phyloP scores from a whole-genome alignment of 768 basidiomycete genomes.

The Tephrocybe sp. region DNA sequence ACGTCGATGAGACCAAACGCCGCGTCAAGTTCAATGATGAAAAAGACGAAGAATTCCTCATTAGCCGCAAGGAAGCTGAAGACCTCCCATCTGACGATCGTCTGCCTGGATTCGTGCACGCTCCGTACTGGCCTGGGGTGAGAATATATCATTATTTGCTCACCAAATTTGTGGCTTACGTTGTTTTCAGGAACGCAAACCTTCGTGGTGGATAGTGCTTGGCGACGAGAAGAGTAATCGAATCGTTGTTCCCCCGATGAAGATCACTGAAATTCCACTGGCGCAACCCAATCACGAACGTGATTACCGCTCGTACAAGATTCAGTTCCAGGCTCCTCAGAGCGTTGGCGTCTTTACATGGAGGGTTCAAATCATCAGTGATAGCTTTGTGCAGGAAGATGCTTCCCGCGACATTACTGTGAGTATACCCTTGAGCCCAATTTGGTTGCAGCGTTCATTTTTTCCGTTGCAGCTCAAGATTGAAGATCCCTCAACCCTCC shows the following conservation, averaged over 20 bases:
- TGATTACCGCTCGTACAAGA: slow-evolving; percentile 80
- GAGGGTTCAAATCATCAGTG: slow-evolving; percentile 82
- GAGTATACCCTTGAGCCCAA: slow-evolving; percentile 23
- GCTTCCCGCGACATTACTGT: slow-evolving; percentile 68
- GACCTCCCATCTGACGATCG: slow-evolving; percentile 42
- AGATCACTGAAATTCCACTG: slow-evolving; percentile 77
- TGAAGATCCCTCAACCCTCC: slow-evolving; percentile 62
- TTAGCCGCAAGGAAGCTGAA: slow-evolving; percentile 58
- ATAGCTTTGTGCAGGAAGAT: slow-evolving; percentile 87
- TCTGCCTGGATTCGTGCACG: slow-evolving; percentile 71
- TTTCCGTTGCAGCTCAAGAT: slow-evolving; percentile 65
- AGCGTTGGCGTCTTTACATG: slow-evolving; percentile 83
- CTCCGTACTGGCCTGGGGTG: slow-evolving; percentile 90
- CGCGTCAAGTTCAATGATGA: slow-evolving; percentile 49
- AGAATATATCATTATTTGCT: slow-evolving; percentile 23
- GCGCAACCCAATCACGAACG: slow-evolving; percentile 43
- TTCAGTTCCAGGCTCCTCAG: slow-evolving; percentile 94
- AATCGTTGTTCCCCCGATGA: slow-evolving; percentile 84
- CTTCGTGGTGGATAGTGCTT: slow-evolving; percentile 89
- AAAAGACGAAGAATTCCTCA: slow-evolving; percentile 70
- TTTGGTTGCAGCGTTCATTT: slow-evolving; percentile 10
- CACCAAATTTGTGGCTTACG: not conserved
- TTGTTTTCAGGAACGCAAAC: slow-evolving; percentile 69
- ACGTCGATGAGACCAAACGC: slow-evolving; percentile 45
- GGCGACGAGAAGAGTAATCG: slow-evolving; percentile 84